Conservation (phyloP, 768 basidiomycete genomes). For the Xerocomus spinulosus region DNA sequence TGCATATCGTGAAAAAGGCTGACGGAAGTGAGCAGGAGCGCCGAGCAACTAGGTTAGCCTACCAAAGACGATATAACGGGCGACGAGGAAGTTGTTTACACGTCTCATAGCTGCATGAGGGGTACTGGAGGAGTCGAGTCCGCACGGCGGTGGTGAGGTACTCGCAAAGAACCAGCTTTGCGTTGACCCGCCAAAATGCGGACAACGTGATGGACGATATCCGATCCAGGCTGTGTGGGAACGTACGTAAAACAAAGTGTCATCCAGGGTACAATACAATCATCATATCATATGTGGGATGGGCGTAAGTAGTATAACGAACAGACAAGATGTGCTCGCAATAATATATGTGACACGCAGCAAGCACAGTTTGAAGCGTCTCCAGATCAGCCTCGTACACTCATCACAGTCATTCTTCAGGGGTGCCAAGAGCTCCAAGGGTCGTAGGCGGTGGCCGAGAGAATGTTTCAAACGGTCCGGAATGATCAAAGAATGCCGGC, state of each 20-base stretch:
- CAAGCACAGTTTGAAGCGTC: background rate
- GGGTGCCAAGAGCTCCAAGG: background rate
- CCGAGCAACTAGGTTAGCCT: background rate
- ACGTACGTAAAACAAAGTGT: no score
- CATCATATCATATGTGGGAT: constrained; percentile 13
- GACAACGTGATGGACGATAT: constrained; percentile 8
- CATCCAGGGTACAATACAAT: constrained; percentile 14
- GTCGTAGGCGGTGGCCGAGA: constrained; percentile 34
- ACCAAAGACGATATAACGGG: constrained; percentile 64
- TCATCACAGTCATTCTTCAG: constrained; percentile 10
- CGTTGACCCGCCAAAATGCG: constrained; percentile 2
- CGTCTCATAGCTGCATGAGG: constrained; percentile 34
- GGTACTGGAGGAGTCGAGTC: constrained; percentile 13
- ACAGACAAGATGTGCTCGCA: constrained; percentile 5
- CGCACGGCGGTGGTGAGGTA: constrained; percentile 32
- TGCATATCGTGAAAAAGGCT: constrained; percentile 62
- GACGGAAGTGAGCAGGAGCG: constrained; percentile 2
- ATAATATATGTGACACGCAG: constrained; percentile 15
- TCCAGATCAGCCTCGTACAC: background rate
- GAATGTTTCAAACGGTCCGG: constrained; percentile 32
- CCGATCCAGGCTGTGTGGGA: constrained; percentile 18
- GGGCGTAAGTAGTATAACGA: constrained; percentile 19
- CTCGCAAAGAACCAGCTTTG: constrained; percentile 30
- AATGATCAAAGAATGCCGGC: constrained; percentile 7
- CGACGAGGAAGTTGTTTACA: constrained; percentile 37